These are phyloP conservation scores for Rutstroemia sydowiana DNA, from an alignment of 2,329 filamentous ascomycete species.

Conservation along the genomic window DNA sequence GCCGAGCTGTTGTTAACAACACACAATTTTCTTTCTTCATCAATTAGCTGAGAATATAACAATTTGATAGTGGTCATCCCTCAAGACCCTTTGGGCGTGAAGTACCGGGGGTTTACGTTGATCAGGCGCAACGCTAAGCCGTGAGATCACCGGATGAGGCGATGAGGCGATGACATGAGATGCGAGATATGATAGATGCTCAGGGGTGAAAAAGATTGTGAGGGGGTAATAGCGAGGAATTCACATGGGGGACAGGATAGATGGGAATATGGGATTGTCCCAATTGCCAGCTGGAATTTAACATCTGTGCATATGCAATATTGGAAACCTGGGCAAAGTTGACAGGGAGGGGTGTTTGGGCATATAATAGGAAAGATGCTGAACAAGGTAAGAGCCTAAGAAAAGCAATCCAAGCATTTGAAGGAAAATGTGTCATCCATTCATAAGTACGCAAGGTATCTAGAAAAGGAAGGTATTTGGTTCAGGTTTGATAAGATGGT, in stretches of 20 bases:
- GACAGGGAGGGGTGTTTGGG: neutral
- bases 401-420: neutral
- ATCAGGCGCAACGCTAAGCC: constrained; percentile 21
- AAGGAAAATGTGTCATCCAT: neutral
- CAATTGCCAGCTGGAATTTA: neutral
- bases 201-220: neutral
- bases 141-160: constrained; percentile 22
- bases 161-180: constrained; percentile 21
- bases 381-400: neutral
- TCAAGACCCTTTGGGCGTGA: constrained; percentile 9
- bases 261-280: too few species aligned
- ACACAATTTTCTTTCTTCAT: constrained; percentile 5
- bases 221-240: neutral
- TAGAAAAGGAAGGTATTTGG: neutral
- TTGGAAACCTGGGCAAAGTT: neutral
- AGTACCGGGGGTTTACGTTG: constrained; percentile 10
- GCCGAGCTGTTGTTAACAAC: too few species aligned
- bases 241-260: neutral
- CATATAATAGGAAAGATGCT: too few species aligned
- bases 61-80: neutral
- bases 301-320: neutral
- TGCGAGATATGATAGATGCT: constrained; percentile 4
- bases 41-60: too few species aligned
- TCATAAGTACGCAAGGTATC: neutral
- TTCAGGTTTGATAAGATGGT: neutral